Conservation (phyloP, 345 rosid species). For the Brassica rapa region DNA sequence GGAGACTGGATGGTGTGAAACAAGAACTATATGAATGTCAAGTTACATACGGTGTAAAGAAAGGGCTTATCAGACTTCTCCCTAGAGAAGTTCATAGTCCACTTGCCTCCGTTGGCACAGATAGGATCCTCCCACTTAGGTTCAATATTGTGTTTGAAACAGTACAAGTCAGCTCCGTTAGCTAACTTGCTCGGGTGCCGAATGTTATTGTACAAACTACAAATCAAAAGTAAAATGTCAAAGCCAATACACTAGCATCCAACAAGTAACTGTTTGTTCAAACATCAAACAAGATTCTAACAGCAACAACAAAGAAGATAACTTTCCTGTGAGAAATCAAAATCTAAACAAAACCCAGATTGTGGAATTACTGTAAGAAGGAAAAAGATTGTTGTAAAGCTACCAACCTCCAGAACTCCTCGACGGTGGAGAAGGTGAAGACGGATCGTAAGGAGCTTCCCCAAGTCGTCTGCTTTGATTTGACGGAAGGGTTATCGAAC, state of each 20-base stretch:
- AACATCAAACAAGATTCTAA: too few relatives aligned
- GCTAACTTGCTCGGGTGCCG: slow-evolving; percentile 72
- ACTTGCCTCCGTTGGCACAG: slow-evolving; percentile 92
- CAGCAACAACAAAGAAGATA: too few relatives aligned
- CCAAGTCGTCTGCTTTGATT: slow-evolving; percentile 61
- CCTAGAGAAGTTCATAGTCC: slow-evolving; percentile 58
- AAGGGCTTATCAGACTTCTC: slow-evolving; percentile 72
- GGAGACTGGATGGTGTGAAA: not conserved
- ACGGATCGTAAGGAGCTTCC: slow-evolving; percentile 76
- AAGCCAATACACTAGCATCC: not conserved
- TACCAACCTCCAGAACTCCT: slow-evolving; percentile 80
- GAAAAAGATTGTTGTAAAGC: not conserved
- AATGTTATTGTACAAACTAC: slow-evolving; percentile 78
- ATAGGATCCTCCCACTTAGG: slow-evolving; percentile 99
- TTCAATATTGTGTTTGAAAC: slow-evolving; percentile 84
- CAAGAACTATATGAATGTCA: not conserved
- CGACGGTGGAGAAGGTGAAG: slow-evolving; percentile 67
- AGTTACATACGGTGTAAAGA: slow-evolving; percentile 64
- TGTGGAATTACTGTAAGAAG: not conserved
- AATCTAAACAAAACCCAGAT: slow-evolving; percentile 13
- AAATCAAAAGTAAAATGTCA: too few relatives aligned
- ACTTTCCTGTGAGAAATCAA: not conserved
- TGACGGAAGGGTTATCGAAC: slow-evolving; percentile 69
- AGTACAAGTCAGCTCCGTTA: slow-evolving; percentile 65
- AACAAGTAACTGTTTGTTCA: too few relatives aligned